Percentiles rank a stretch among this genome's conserved stretches.
These are phyloP conservation scores for Boletus rubropictus DNA, from an alignment of 768 basidiomycete species.

Conservation along the genomic window DNA sequence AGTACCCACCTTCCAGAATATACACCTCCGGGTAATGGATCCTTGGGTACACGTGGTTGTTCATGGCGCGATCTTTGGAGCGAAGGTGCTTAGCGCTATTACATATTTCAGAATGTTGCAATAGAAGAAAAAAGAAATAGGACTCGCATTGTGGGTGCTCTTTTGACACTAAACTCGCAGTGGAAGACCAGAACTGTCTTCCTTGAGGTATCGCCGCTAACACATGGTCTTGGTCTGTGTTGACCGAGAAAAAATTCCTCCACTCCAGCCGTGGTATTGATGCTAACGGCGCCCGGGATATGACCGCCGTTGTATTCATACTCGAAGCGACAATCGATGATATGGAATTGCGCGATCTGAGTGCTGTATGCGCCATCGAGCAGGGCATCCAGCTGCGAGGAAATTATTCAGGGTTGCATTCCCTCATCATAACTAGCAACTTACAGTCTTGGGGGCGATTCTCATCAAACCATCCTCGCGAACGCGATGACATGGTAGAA, in stretches of 20 bases:
- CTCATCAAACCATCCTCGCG: slow-evolving; percentile 95
- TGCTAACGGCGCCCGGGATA: slow-evolving; percentile 85
- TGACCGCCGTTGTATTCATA: slow-evolving; percentile 96
- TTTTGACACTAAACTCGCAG: slow-evolving; percentile 94
- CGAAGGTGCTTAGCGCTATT: slow-evolving; percentile 88
- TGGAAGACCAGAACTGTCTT: slow-evolving; percentile 94
- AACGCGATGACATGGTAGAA: slow-evolving; percentile 89
- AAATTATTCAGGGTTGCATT: not conserved
- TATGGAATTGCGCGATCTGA: slow-evolving; percentile 60
- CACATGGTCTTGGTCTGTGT: slow-evolving; percentile 57
- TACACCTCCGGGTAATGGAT: slow-evolving; percentile 97
- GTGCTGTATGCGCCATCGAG: slow-evolving; percentile 68
- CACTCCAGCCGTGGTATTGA: slow-evolving; percentile 73
- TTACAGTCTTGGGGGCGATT: slow-evolving; percentile 72
- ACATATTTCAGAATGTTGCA: slow-evolving; percentile 3
- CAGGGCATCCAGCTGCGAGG: slow-evolving; percentile 63
- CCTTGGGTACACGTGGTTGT: slow-evolving; percentile 84
- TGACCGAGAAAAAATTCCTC: slow-evolving; percentile 74
- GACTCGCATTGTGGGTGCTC: slow-evolving; percentile 91
- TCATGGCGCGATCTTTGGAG: slow-evolving; percentile 82
- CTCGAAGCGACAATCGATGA: slow-evolving; percentile 97
- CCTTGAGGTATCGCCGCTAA: slow-evolving; percentile 65
- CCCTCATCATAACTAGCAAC: slow-evolving; percentile 21
- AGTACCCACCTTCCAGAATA: slow-evolving; percentile 94
- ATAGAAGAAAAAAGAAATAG: not conserved